Evolutionary conservation across 352 stramenopile genomes (phyloP).

Genomic region (Pythium volutum): DNA sequence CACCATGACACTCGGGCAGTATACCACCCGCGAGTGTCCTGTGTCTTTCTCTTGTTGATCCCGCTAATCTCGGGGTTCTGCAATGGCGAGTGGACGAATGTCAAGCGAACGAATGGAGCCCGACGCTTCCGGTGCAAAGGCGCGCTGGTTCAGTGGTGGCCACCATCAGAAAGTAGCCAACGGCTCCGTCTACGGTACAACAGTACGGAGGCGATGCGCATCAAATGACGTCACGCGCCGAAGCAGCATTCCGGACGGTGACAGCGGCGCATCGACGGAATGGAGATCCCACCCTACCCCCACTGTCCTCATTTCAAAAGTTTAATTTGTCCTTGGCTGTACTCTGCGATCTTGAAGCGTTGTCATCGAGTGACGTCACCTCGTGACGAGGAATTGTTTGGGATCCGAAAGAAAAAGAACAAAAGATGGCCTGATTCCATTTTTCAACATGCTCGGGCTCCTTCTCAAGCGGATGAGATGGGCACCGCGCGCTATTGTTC

Average conservation of each 20-base stretch:
- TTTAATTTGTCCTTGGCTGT: conserved; percentile 10
- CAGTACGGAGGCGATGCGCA: too few relatives aligned
- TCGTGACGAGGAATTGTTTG: not conserved
- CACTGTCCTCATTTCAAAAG: not conserved
- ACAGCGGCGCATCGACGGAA: conserved; percentile 17
- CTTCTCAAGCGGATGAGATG: too few relatives aligned
- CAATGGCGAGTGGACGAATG: too few relatives aligned
- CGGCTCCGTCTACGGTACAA: too few relatives aligned
- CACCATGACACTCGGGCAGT: too few relatives aligned
- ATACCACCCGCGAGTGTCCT: too few relatives aligned
- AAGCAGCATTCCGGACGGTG: conserved; percentile 1
- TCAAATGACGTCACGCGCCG: conserved; percentile 14
- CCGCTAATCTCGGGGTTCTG: too few relatives aligned
- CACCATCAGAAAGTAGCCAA: not conserved
- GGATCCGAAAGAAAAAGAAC: too few relatives aligned
- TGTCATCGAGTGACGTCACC: conserved; percentile 13
- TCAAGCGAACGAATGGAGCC: too few relatives aligned
- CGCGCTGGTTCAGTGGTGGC: too few relatives aligned
- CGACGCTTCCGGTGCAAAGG: not conserved
- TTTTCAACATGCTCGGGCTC: not conserved
- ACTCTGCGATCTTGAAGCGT: conserved; percentile 17
- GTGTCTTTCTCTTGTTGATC: too few relatives aligned
- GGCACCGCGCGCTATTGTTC: not conserved
- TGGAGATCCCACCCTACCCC: not conserved
- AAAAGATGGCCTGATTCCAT: conserved; percentile 4